A percentile compares a stretch with the other conserved stretches of the same genome.
These are phyloP conservation scores for Aspergillus phoenicis DNA, from an alignment of 2,329 filamentous ascomycete genomes.

Conservation along the genomic window DNA sequence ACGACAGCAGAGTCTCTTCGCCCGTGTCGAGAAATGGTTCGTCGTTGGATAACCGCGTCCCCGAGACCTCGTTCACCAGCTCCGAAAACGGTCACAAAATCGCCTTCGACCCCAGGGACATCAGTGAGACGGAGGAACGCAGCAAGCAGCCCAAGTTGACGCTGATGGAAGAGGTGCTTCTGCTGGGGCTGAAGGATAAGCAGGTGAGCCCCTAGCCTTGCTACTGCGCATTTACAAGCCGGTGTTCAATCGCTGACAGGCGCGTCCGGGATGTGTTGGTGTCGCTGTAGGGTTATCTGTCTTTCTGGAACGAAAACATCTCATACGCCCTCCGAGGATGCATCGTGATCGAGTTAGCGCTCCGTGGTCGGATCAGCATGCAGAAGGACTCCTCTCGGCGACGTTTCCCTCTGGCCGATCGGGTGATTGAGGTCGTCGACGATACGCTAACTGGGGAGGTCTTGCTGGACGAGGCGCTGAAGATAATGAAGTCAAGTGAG, in stretches of 20 bases:
- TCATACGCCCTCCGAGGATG: conserved; percentile 96
- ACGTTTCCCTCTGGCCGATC: conserved; percentile 88
- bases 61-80: conserved; percentile 79
- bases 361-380: conserved; percentile 96
- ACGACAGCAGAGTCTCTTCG: conserved; percentile 67
- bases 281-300: conserved; percentile 78
- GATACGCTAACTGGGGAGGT: conserved; percentile 96
- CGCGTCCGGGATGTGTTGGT: background rate
- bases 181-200: conserved; percentile 97
- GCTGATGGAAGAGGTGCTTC: conserved; percentile 95
- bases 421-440: conserved; percentile 95
- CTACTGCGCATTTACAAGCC: background rate
- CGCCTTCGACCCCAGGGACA: conserved; percentile 94
- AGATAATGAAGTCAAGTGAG: conserved; percentile 99
- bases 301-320: conserved; percentile 99
- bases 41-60: conserved; percentile 57
- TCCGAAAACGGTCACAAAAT: conserved; percentile 98
- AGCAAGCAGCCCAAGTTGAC: conserved; percentile 98
- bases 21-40: conserved; percentile 64
- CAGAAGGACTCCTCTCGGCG: conserved; percentile 91
- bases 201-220: conserved; percentile 64
- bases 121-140: conserved; percentile 93
- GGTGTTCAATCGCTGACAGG: conserved; percentile 26
- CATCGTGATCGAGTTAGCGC: conserved; percentile 96
- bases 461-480: conserved; percentile 92